Evolutionary conservation across 495 filamentous ascomycete genomes (phyloP), one percentile per base, ranked within the genome.

Genomic region (Hypoxylon intermedium): DNA sequence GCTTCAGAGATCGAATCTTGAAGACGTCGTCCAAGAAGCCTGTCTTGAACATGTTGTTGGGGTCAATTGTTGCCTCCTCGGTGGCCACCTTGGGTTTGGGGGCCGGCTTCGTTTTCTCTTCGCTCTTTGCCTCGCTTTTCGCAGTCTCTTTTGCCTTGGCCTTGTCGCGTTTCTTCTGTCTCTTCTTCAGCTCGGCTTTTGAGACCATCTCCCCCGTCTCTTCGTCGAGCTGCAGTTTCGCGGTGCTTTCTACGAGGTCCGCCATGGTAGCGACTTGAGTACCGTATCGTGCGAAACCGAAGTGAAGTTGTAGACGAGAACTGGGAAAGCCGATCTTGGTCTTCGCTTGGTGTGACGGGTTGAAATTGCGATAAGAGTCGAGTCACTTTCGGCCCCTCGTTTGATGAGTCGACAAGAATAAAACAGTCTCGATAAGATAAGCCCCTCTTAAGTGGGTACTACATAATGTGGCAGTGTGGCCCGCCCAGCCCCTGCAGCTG

Each of bases 21-120:
- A 89, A 93, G 30, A 95, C 91, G 2, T 87, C 84, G 58, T 84
- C 82, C 24, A 96, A 82, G 77, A 90, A 97, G 30, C 92, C 92
- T 60, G 86, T 81, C 74, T 88, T 88, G 83, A 97, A 96, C 80
- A 94, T 89, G 54, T 83, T 76, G 53, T 90, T 80, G 0, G 86
- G 83, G 59, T 92, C 89, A 44, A 80, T 71, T 5, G 78, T 63
- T 24, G 80, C 69, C 44, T 83, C 79, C 13, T 79, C 72, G 15
- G 72, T 40, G 47, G 77, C 78, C 3, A 58, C 44, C 43, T 65
- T 69, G 2, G 68, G 69, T 50, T 81, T 78, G 15, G 75, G 60
- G 40, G 74, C 63, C 41, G 74, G 70, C 63, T 79, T 79, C 11
- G 72, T 37, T 21, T 78, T 65, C 9, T 72, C 73, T 7, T 71